Evolutionary conservation across 2,329 filamentous ascomycete genomes (phyloP).

Genomic region (Talaromyces albobiverticillius): DNA sequence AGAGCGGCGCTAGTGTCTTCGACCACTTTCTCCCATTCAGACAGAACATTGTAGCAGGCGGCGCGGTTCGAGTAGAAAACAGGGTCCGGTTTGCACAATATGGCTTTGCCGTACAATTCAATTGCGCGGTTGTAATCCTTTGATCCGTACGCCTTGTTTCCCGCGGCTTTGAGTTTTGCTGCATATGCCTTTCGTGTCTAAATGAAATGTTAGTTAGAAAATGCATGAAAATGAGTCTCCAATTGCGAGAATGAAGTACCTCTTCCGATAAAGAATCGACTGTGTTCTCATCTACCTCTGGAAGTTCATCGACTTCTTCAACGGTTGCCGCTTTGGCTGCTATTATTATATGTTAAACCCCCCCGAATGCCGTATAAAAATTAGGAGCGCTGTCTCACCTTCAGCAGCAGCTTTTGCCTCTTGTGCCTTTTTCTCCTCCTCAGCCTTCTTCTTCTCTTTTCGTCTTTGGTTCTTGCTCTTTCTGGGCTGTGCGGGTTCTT

Average conservation of each 20-base stretch:
- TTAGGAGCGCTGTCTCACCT: conserved; percentile 22
- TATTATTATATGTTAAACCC: conserved; percentile 15
- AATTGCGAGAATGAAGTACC: conserved; percentile 30
- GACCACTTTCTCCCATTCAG: conserved; percentile 92
- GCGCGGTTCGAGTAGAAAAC: conserved; percentile 99
- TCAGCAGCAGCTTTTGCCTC: conserved; percentile 51
- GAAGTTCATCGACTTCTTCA: conserved; percentile 65
- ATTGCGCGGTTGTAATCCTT: conserved; percentile 95
- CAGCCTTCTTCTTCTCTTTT: conserved; percentile 73
- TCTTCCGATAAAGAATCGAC: conserved; percentile 46
- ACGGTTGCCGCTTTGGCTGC: conserved; percentile 42
- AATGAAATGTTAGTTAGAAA: conserved; percentile 5
- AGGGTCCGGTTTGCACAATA: conserved; percentile 93
- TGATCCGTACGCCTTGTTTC: conserved; percentile 92
- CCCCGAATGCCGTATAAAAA: too few species aligned
- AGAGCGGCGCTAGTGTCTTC: conserved; percentile 95
- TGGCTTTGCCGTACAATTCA: conserved; percentile 90
- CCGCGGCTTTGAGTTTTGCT: conserved; percentile 86
- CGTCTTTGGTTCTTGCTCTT: conserved; percentile 89
- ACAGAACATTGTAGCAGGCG: conserved; percentile 91
- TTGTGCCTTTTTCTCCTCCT: conserved; percentile 50
- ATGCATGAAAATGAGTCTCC: not conserved
- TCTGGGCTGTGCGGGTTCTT: conserved; percentile 44
- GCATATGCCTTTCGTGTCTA: conserved; percentile 83
- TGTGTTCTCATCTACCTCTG: conserved; percentile 57